Evolutionary conservation across 176 grass and related monocot species (phyloP), one percentile per base, ranked within the genome.

Genomic region (Oryza meridionalis): DNA sequence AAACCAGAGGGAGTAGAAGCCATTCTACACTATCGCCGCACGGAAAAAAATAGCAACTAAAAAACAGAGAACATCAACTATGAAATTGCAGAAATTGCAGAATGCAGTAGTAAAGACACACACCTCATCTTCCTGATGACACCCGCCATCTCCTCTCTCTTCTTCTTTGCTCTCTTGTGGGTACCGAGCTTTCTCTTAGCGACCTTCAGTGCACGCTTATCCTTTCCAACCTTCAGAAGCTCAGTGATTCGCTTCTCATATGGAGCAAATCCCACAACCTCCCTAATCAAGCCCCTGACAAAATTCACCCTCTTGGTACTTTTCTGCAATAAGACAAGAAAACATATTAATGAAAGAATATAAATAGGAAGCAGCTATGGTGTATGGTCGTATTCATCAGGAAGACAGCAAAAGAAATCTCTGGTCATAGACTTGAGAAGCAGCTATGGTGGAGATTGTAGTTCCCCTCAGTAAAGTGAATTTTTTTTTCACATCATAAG

Each of bases 161-260:
- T 92, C 89, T 92, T 92, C 86, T 92, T 92, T 24, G 90, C 90
- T 71, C 90, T 88, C 86, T 92, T 92, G 90, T 92, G 86, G 35
- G 90, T 92, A 66, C 90, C 90, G 69, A 92, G 83, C 86, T 92
- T 92, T 65, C 90, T 82, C 79, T 92, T 92, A 0, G 90, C 83
- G 22, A 92, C 24, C 64, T 92, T 92, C 49, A 92, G 64, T 11
- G 86, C 90, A 27, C 90, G 78, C 83, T 92, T 92, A 63, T 92
- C 90, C 79, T 92, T 91, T 15, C 90, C 90, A 59, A 92, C 90
- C 77, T 92, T 92, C 17, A 92, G 90, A 70, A 92, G 90, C 79
- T 92, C 90, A 80, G 90, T 92, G 58, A 92, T 92, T 21, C 86
- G 74, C 43, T 88, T 88, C 63, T 92, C 90, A 49, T 92, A 92